A percentile compares a stretch with the other conserved stretches of the same genome.
phyloP scores from a whole-genome alignment of 805 yeast species.

The Teunomyces panamensis region DNA sequence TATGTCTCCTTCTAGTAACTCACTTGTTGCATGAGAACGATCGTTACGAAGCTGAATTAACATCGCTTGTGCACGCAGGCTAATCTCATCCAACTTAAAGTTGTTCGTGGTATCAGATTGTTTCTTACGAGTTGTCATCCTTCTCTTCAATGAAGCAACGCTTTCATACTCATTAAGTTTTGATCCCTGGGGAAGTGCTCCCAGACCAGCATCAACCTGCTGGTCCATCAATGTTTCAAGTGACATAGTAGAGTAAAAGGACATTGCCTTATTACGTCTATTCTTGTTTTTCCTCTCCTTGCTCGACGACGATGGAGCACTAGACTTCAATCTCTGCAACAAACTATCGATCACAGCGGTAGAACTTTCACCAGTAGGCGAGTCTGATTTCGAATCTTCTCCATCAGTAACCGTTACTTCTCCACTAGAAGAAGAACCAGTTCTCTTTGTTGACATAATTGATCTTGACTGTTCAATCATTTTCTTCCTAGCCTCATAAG shows the following conservation, averaged over 20 bases:
- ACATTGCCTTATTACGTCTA: slow-evolving; percentile 31
- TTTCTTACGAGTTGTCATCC: slow-evolving; percentile 35
- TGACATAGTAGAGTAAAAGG: slow-evolving; percentile 30
- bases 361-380: slow-evolving; percentile 9
- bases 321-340: slow-evolving; percentile 30
- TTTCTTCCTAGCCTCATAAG: slow-evolving; percentile 35
- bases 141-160: slow-evolving; percentile 33
- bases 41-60: slow-evolving; percentile 30
- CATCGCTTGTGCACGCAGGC: slow-evolving; percentile 42
- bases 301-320: slow-evolving; percentile 17
- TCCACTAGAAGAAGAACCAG: slow-evolving; percentile 4
- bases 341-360: slow-evolving; percentile 32
- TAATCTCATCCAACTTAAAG: slow-evolving; percentile 22
- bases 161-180: slow-evolving; percentile 31
- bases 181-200: neutral
- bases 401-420: slow-evolving; percentile 12
- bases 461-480: slow-evolving; percentile 25
- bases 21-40: neutral
- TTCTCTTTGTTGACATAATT: neutral
- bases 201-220: neutral
- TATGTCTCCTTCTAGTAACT: neutral
- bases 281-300: slow-evolving; percentile 17
- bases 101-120: slow-evolving; percentile 2
- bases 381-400: neutral
- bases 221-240: slow-evolving; percentile 19